Conservation (phyloP, 1,284 basidiomycete species). For the Malassezia restricta region DNA sequence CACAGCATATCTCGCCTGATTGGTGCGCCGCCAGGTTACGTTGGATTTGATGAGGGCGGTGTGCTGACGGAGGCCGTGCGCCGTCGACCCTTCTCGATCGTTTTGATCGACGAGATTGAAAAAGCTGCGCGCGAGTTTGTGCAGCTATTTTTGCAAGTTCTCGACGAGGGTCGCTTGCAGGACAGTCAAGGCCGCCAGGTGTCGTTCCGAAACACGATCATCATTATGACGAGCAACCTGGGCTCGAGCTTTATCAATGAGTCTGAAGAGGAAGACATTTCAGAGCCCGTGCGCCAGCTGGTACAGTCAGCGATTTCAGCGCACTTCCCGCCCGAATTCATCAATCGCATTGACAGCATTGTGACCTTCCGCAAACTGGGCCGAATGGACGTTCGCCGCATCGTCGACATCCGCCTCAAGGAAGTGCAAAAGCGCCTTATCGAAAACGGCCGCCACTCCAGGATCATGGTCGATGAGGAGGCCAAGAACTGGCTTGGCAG, state of each 20-base stretch:
- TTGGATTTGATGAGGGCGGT: conserved; percentile 80
- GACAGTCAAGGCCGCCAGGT: conserved; percentile 42
- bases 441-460: conserved; percentile 63
- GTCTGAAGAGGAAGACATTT: conserved; percentile 48
- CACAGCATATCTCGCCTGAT: conserved; percentile 53
- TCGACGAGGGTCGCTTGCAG: conserved; percentile 76
- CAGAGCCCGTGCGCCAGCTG: conserved; percentile 46
- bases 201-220: conserved; percentile 45
- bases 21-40: conserved; percentile 57
- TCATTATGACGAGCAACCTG: conserved; percentile 51
- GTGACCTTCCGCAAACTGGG: conserved; percentile 52
- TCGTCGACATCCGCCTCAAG: conserved; percentile 51
- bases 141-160: conserved; percentile 74
- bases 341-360: conserved; percentile 51
- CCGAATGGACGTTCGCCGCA: conserved; percentile 49
- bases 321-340: conserved; percentile 53
- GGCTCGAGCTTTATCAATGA: conserved; percentile 53
- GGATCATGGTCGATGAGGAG: conserved; percentile 60
- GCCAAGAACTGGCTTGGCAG: conserved; percentile 64
- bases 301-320: conserved; percentile 50
- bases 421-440: conserved; percentile 63
- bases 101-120: conserved; percentile 47
- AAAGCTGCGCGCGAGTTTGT: conserved; percentile 87
- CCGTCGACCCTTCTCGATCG: conserved; percentile 42
- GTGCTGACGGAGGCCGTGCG: conserved; percentile 50